Conservation (phyloP, 257 asterid genomes). For the Lantana camara region DNA sequence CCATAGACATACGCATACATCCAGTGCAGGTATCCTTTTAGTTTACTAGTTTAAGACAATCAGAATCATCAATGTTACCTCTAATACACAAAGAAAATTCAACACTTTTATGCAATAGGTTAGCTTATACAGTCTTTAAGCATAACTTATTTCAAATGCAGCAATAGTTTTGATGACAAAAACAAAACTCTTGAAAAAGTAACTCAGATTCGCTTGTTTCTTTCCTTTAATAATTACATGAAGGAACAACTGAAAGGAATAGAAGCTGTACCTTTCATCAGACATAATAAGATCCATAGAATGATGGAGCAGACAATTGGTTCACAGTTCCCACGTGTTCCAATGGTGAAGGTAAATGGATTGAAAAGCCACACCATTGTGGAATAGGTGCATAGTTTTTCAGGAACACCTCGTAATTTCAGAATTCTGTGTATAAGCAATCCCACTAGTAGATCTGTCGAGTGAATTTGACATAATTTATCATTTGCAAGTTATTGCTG, state of each 20-base stretch:
- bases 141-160: not conserved
- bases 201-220: no score
- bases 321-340: conserved; percentile 98
- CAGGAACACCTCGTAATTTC: conserved; percentile 79
- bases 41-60: not conserved
- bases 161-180: not conserved
- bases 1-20: not conserved
- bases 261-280: conserved; percentile 71
- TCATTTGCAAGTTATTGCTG: conserved; percentile 24
- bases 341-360: conserved; percentile 96
- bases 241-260: conserved; percentile 6
- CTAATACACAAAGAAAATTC: conserved; percentile 9
- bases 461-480: conserved; percentile 29
- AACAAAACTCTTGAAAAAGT: no score
- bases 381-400: conserved; percentile 57
- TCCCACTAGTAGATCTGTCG: conserved; percentile 88
- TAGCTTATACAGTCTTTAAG: not conserved
- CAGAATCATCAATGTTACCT: conserved; percentile 5
- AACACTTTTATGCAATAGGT: not conserved
- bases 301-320: conserved; percentile 86
- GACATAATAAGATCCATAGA: conserved; percentile 78
- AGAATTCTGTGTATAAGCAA: conserved; percentile 67
- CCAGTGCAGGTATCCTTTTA: not conserved
- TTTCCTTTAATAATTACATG: not conserved
- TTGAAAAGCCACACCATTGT: conserved; percentile 91